phyloP scores from a whole-genome alignment of 768 basidiomycete genomes.

The Austroboletus festivus region DNA sequence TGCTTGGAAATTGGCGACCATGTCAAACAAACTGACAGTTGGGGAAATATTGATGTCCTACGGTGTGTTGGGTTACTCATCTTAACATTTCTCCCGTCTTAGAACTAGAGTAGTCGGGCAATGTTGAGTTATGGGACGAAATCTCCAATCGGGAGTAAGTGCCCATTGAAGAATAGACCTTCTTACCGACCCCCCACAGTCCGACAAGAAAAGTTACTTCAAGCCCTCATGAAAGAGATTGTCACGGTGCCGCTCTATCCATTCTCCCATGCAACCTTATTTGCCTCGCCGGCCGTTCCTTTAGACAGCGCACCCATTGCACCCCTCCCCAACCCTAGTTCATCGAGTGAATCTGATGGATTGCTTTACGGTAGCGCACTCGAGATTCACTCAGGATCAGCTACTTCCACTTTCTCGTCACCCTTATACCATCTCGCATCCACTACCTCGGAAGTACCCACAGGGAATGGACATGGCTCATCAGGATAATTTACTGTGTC shows the following conservation, averaged over 20 bases:
- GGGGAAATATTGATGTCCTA: slow-evolving; percentile 85
- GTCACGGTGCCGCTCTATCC: slow-evolving; percentile 78
- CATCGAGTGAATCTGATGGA: slow-evolving; percentile 7
- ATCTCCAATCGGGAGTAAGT: slow-evolving; percentile 81
- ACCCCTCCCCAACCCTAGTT: slow-evolving; percentile 28
- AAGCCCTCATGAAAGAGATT: slow-evolving; percentile 83
- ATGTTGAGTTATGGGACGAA: slow-evolving; percentile 79
- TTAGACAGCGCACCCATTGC: slow-evolving; percentile 28
- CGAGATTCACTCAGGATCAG: slow-evolving; percentile 9
- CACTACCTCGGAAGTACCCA: slow-evolving; percentile 6
- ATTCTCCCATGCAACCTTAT: slow-evolving; percentile 68
- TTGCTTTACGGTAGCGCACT: slow-evolving; percentile 2
- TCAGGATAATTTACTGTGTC: slow-evolving; percentile 3
- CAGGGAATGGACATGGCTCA: neutral
- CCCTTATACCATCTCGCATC: slow-evolving; percentile 5
- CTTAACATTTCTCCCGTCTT: slow-evolving; percentile 4
- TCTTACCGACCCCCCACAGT: slow-evolving; percentile 43
- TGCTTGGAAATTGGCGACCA: slow-evolving; percentile 80
- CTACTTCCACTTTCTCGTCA: neutral
- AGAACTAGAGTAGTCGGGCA: slow-evolving; percentile 54
- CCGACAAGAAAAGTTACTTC: slow-evolving; percentile 79
- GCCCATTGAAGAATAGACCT: neutral
- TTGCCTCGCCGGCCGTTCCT: slow-evolving; percentile 46
- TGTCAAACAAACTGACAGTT: slow-evolving; percentile 70
- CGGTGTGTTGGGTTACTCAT: slow-evolving; percentile 44